These are phyloP conservation scores for Amphirosellinia nigrospora DNA, from an alignment of 495 filamentous ascomycete genomes.

Conservation along the genomic window DNA sequence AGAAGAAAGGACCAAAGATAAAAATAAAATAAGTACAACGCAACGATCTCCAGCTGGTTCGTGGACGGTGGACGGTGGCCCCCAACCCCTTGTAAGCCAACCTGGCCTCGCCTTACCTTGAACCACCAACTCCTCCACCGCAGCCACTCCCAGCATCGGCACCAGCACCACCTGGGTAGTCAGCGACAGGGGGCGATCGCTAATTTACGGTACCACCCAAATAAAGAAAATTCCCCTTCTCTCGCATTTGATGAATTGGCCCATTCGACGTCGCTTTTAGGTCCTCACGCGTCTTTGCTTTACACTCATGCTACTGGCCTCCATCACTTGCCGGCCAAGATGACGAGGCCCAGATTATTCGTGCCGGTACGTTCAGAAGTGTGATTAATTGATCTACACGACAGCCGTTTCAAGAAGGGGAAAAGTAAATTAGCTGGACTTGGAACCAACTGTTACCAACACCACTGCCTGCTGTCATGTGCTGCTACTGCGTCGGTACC, in stretches of 20 bases:
- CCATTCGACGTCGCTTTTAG: slow-evolving; percentile 20
- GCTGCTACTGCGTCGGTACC: neutral
- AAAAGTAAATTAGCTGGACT: slow-evolving; percentile 27
- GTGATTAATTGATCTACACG: slow-evolving; percentile 29
- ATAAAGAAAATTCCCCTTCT: slow-evolving; percentile 13
- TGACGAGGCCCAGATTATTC: slow-evolving; percentile 79
- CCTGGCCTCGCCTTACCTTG: too few species aligned
- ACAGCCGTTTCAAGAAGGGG: slow-evolving; percentile 29
- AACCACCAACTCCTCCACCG: neutral
- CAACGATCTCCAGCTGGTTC: neutral
- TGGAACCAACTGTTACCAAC: slow-evolving; percentile 20
- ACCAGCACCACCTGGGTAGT: neutral
- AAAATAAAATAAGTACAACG: neutral
- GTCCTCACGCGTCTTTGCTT: slow-evolving; percentile 26
- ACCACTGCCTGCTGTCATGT: neutral
- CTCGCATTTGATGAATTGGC: slow-evolving; percentile 22
- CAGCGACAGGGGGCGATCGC: slow-evolving; percentile 23
- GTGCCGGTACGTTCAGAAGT: slow-evolving; percentile 66
- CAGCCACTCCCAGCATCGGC: too few species aligned
- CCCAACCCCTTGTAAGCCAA: slow-evolving; percentile 2
- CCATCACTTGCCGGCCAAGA: slow-evolving; percentile 45
- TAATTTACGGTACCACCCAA: slow-evolving; percentile 6
- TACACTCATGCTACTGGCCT: slow-evolving; percentile 35
- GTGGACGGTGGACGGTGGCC: neutral
- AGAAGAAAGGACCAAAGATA: neutral